These are phyloP conservation scores for Diplodia intermedia DNA, from an alignment of 2,329 filamentous ascomycete species.

Conservation along the genomic window DNA sequence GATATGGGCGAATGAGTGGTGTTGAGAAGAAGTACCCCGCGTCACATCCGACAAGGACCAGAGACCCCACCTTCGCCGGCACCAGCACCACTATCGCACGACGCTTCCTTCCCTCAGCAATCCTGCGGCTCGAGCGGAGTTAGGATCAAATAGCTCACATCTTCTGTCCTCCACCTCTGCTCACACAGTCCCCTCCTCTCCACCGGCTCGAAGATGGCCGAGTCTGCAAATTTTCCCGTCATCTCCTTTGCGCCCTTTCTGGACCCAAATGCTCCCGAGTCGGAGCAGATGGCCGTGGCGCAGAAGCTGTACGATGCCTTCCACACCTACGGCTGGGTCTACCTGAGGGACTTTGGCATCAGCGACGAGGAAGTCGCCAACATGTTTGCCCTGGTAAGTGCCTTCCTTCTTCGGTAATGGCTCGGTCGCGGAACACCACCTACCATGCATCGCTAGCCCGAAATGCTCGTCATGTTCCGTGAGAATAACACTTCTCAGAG, in stretches of 20 bases:
- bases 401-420: not conserved
- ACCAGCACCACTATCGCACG: conserved; percentile 22
- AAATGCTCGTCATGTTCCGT: not conserved
- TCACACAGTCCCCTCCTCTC: not conserved
- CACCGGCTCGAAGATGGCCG: not conserved
- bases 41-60: not conserved
- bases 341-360: conserved; percentile 81
- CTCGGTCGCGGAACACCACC: not conserved
- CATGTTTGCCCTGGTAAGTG: conserved; percentile 60
- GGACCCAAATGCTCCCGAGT: conserved; percentile 16
- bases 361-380: conserved; percentile 62
- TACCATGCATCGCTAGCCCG: no score
- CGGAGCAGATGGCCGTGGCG: conserved; percentile 69
- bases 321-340: conserved; percentile 86
- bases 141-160: not conserved
- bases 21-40: conserved; percentile 20
- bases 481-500: conserved; percentile 34
- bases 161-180: not conserved
- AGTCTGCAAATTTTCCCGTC: conserved; percentile 26
- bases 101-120: not conserved
- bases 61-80: conserved; percentile 18
- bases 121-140: not conserved
- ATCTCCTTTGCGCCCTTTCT: conserved; percentile 24
- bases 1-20: conserved; percentile 9
- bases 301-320: conserved; percentile 79